phyloP scores from a whole-genome alignment of 2,329 filamentous ascomycete species.

The Aspergillus pseudoviridinutans region DNA sequence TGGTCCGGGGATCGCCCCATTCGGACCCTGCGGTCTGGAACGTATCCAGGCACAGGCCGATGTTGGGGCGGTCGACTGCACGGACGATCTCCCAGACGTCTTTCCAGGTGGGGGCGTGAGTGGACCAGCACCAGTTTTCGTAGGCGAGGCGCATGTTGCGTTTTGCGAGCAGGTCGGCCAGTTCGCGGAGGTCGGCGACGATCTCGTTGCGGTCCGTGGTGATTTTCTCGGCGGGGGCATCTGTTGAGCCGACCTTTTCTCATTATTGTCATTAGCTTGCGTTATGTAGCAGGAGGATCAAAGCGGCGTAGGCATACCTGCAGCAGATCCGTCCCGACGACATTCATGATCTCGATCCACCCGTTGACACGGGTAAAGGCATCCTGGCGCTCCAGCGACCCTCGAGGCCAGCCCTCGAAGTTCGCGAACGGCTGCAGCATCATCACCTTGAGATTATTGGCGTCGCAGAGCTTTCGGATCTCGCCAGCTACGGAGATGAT shows the following conservation, averaged over 20 bases:
- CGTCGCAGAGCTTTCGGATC: constrained; percentile 53
- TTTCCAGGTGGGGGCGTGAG: constrained; percentile 64
- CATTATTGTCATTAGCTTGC: not conserved
- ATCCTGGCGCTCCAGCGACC: constrained; percentile 55
- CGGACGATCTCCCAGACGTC: constrained; percentile 66
- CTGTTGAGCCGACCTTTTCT: constrained; percentile 57
- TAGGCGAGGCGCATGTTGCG: constrained; percentile 64
- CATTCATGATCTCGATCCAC: constrained; percentile 70
- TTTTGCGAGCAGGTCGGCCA: constrained; percentile 59
- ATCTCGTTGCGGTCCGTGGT: constrained; percentile 48
- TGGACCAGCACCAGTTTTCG: constrained; percentile 81
- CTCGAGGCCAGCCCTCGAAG: constrained; percentile 69
- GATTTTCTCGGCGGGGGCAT: constrained; percentile 54
- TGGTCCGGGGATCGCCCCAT: constrained; percentile 66
- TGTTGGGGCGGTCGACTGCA: constrained; percentile 59
- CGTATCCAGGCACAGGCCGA: constrained; percentile 72
- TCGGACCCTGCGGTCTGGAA: constrained; percentile 72
- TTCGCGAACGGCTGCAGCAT: constrained; percentile 74
- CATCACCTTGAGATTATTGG: constrained; percentile 57
- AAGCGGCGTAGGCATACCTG: constrained; percentile 48
- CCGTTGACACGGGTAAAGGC: constrained; percentile 60
- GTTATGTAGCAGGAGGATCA: not conserved
- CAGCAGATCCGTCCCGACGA: constrained; percentile 64
- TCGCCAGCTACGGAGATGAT: constrained; percentile 53
- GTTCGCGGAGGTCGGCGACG: constrained; percentile 58